phyloP scores from a whole-genome alignment of 495 filamentous ascomycete species.

The Daldinia caldariorum region DNA sequence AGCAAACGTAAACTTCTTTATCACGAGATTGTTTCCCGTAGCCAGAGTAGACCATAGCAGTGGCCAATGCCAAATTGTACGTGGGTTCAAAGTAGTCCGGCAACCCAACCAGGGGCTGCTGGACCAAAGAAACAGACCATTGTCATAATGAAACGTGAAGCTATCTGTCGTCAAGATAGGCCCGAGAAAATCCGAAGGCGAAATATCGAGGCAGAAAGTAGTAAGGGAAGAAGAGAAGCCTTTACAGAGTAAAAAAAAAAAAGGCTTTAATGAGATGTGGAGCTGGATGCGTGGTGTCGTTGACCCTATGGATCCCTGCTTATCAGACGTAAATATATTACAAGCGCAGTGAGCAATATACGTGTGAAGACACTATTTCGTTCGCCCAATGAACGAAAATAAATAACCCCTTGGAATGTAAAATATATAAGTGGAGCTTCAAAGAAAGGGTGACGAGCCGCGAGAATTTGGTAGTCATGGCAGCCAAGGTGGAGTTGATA shows the following conservation, averaged over 20 bases:
- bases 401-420: slow-evolving; percentile 2
- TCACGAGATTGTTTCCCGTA: slow-evolving; percentile 12
- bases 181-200: not conserved
- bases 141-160: slow-evolving; percentile 12
- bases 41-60: slow-evolving; percentile 1
- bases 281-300: slow-evolving; percentile 26
- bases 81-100: not conserved
- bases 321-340: slow-evolving; percentile 38
- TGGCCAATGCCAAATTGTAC: not conserved
- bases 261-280: not conserved
- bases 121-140: slow-evolving; percentile 9
- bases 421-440: slow-evolving; percentile 5
- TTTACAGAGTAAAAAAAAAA: not conserved
- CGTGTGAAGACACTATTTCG: slow-evolving; percentile 23
- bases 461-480: slow-evolving; percentile 9
- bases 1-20: slow-evolving; percentile 16
- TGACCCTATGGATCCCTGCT: slow-evolving; percentile 22
- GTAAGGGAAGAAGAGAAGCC: not conserved
- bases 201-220: not conserved
- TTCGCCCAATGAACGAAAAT: slow-evolving; percentile 6
- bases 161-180: not conserved
- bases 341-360: slow-evolving; percentile 23
- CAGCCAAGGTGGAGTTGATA: not conserved
- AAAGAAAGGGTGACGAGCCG: not conserved
- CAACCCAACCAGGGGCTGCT: not conserved